Conservation (phyloP, 164 flowering plant genomes). For the Santalum album region DNA sequence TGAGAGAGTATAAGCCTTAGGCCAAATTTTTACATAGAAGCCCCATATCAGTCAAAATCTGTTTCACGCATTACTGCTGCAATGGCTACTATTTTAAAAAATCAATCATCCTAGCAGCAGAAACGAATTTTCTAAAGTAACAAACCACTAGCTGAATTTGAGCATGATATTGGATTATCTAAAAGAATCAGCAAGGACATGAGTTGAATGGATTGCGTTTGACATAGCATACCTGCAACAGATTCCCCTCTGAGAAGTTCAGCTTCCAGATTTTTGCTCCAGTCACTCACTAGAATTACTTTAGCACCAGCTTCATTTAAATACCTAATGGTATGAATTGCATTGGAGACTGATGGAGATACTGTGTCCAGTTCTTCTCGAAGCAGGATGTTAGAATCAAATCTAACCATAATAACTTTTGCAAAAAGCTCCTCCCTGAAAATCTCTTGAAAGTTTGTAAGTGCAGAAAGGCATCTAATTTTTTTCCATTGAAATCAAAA, state of each 20-base stretch:
- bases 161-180: background rate
- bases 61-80: background rate
- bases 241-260: conserved; percentile 18
- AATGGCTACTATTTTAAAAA: background rate
- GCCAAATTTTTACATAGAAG: no score
- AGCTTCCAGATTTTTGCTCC: conserved; percentile 27
- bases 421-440: conserved; percentile 51
- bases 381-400: conserved; percentile 52
- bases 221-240: conserved; percentile 48
- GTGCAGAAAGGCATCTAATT: conserved; percentile 22
- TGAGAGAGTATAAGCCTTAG: conserved; percentile 7
- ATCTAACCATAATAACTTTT: conserved; percentile 69
- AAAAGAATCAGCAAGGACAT: background rate
- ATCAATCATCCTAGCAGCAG: background rate
- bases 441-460: conserved; percentile 56
- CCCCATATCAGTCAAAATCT: no score
- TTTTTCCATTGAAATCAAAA: conserved; percentile 17
- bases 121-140: background rate
- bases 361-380: conserved; percentile 11
- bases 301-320: conserved; percentile 58
- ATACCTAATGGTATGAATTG: conserved; percentile 50
- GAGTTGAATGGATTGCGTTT: background rate
- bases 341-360: conserved; percentile 17
- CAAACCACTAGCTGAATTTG: background rate
- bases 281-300: conserved; percentile 49